Conservation (phyloP, 164 flowering plant species). For the Magnolia kwangsiensis region DNA sequence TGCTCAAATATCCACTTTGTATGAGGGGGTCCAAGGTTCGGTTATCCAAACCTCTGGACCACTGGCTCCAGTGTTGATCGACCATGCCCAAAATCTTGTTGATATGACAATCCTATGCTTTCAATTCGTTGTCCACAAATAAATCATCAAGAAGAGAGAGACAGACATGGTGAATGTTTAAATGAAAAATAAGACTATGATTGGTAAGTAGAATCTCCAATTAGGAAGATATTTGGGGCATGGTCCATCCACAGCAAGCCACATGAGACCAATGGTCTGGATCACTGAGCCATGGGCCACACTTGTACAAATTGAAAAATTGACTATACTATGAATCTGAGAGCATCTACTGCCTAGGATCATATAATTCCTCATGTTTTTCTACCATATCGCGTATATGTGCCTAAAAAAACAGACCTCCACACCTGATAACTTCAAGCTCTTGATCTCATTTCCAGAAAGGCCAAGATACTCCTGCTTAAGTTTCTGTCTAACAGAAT, state of each 20-base stretch:
- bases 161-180: not conserved
- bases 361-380: too few relatives aligned
- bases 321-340: too few relatives aligned
- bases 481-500: conserved; percentile 66
- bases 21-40: not conserved
- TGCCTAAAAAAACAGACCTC: conserved; percentile 55
- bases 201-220: not conserved
- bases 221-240: not conserved
- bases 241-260: not conserved
- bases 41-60: not conserved
- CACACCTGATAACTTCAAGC: conserved; percentile 72
- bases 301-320: not conserved
- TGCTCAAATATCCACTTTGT: not conserved
- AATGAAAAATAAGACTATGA: not conserved
- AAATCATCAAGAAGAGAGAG: not conserved
- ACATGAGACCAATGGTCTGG: not conserved
- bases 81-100: not conserved
- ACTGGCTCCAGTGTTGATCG: not conserved
- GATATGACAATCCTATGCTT: not conserved
- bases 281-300: not conserved
- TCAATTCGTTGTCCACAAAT: not conserved
- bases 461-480: conserved; percentile 82
- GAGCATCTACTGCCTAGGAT: too few relatives aligned
- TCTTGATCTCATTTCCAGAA: conserved; percentile 67
- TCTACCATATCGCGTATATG: not conserved